phyloP scores from a whole-genome alignment of 345 rosid genomes.

The Pseudoturritis turrita region DNA sequence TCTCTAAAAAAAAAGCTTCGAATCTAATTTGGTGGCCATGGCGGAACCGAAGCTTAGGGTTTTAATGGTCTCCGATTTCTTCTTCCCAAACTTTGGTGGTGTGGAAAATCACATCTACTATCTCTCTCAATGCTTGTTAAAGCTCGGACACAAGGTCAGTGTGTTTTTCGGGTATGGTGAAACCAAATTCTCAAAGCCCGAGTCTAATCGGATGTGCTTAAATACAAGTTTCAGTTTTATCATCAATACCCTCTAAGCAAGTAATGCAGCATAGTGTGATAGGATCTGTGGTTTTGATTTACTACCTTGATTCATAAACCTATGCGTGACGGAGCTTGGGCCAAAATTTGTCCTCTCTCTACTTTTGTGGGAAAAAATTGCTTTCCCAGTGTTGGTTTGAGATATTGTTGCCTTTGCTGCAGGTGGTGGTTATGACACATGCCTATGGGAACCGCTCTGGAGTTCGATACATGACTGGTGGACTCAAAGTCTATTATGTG shows the following conservation, averaged over 20 bases:
- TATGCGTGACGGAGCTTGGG: background rate
- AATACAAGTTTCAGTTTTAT: background rate
- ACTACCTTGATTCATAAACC: too few relatives aligned
- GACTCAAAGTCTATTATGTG: constrained; percentile 86
- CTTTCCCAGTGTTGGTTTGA: background rate
- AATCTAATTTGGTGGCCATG: constrained; percentile 28
- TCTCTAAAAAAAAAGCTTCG: too few relatives aligned
- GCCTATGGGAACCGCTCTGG: constrained; percentile 89
- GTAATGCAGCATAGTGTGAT: background rate
- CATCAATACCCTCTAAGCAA: background rate
- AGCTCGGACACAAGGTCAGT: constrained; percentile 93
- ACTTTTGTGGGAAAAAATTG: too few relatives aligned
- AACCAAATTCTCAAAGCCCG: background rate
- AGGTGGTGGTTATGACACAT: constrained; percentile 96
- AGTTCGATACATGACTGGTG: constrained; percentile 82
- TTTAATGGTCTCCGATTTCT: constrained; percentile 94
- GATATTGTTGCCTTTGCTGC: constrained; percentile 18
- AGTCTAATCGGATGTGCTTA: background rate
- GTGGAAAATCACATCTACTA: constrained; percentile 92
- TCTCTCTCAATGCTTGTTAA: constrained; percentile 82
- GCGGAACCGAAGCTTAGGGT: constrained; percentile 56
- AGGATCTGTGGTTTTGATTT: background rate
- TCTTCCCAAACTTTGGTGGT: constrained; percentile 96
- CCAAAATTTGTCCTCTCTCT: background rate
- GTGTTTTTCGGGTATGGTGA: background rate